Conservation (phyloP, 1,139 yeast genomes). For the Nadsonia starkeyi-henricii region DNA sequence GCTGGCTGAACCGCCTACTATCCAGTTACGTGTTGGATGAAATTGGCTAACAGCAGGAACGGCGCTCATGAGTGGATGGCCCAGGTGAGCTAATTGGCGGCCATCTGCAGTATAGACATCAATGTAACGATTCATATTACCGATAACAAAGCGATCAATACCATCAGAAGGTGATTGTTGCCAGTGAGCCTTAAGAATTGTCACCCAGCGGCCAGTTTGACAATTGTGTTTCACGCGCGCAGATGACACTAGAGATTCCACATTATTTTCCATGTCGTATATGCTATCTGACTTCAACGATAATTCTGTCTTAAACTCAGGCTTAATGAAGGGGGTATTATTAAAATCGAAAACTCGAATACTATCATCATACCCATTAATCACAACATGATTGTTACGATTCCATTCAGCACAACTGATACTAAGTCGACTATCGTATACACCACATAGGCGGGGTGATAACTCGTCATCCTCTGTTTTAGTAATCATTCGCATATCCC, state of each 20-base stretch:
- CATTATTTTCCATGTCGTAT: conserved; percentile 13
- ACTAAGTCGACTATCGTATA: conserved; percentile 60
- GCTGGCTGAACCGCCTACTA: conserved; percentile 86
- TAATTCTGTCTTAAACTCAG: conserved; percentile 9
- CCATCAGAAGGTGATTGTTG: conserved; percentile 57
- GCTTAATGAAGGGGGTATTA: conserved; percentile 14
- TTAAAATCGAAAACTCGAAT: conserved; percentile 42
- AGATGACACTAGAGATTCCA: conserved; percentile 34
- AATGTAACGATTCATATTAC: conserved; percentile 77
- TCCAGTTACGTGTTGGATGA: conserved; percentile 82
- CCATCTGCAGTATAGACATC: conserved; percentile 74
- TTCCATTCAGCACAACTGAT: conserved; percentile 86
- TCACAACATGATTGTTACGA: conserved; percentile 55
- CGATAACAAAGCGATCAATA: conserved; percentile 73
- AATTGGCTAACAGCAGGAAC: conserved; percentile 81
- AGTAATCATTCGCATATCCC: conserved; percentile 64
- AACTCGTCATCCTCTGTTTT: conserved; percentile 27
- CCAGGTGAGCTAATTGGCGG: conserved; percentile 58
- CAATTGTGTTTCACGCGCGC: conserved; percentile 71
- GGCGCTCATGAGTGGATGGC: conserved; percentile 52
- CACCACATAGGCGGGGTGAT: conserved; percentile 45
- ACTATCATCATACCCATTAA: conserved; percentile 87
- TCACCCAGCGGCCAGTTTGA: conserved; percentile 94
- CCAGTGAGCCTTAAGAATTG: conserved; percentile 80
- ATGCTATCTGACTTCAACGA: conserved; percentile 11